phyloP scores from a whole-genome alignment of 441 rosid species.

The Isatis lusitanica region DNA sequence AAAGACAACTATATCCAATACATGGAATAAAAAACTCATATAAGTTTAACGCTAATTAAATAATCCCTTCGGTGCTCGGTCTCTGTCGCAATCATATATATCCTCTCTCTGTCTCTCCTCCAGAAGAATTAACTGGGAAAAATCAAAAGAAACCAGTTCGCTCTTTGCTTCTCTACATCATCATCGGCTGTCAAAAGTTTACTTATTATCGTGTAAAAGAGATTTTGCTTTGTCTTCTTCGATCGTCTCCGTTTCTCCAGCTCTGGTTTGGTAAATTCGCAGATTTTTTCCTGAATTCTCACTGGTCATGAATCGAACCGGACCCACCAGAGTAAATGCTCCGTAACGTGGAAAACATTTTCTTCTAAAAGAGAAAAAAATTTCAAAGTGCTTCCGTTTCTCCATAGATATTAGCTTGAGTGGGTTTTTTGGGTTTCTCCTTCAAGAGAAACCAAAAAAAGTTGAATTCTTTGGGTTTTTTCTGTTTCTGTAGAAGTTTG shows the following conservation, averaged over 20 bases:
- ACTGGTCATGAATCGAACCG: background rate
- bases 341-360: constrained; percentile 19
- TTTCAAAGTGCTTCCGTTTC: constrained; percentile 6
- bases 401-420: background rate
- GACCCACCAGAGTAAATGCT: constrained; percentile 21
- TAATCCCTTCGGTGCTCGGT: background rate
- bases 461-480: background rate
- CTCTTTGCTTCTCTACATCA: background rate
- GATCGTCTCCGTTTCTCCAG: background rate
- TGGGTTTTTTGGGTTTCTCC: constrained; percentile 1
- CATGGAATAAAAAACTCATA: background rate
- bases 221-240: background rate
- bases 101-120: background rate
- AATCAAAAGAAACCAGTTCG: background rate
- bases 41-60: background rate
- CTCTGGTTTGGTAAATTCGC: background rate
- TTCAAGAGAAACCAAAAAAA: background rate
- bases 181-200: background rate
- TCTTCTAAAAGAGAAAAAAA: background rate
- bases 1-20: background rate
- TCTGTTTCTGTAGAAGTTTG: background rate
- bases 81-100: background rate
- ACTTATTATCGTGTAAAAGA: too few relatives aligned
- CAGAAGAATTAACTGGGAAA: background rate
- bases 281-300: background rate